Evolutionary conservation across 352 stramenopile species (phyloP).

Genomic region (Globisporangium cylindrosporum): DNA sequence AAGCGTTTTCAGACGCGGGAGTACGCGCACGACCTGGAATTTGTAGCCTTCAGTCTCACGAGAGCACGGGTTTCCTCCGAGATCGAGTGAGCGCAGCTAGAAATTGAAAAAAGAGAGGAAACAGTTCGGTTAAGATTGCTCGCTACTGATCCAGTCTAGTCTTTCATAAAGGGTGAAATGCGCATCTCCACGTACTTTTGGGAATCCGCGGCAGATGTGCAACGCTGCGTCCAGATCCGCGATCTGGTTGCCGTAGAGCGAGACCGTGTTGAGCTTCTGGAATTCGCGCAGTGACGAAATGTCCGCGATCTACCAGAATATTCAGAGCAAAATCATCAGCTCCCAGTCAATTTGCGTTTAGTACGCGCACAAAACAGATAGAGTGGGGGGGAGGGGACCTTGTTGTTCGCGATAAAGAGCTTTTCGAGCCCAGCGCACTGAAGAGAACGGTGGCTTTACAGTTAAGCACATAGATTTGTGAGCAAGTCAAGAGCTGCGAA

Average conservation of each 20-base stretch:
- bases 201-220: slow-evolving; percentile 47
- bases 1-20: slow-evolving; percentile 65
- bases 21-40: slow-evolving; percentile 55
- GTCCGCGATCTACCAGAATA: slow-evolving; percentile 36
- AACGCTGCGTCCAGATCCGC: slow-evolving; percentile 39
- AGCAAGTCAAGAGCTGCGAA: not conserved
- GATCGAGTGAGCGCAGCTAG: slow-evolving; percentile 65
- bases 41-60: slow-evolving; percentile 65
- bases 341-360: not conserved
- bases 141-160: not conserved
- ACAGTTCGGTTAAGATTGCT: not conserved
- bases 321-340: not conserved
- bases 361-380: not conserved
- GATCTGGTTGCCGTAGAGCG: slow-evolving; percentile 58
- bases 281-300: slow-evolving; percentile 43
- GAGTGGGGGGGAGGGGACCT: slow-evolving; percentile 23
- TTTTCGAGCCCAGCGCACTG: slow-evolving; percentile 60
- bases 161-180: not conserved
- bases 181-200: slow-evolving; percentile 30
- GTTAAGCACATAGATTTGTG: not conserved
- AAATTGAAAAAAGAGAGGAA: not conserved
- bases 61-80: slow-evolving; percentile 75
- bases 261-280: slow-evolving; percentile 53
- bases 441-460: not conserved
- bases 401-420: slow-evolving; percentile 62